Base-by-base conservation (phyloP, 176 grass and related monocot genomes). In the Guadua angustifolia region DNA sequence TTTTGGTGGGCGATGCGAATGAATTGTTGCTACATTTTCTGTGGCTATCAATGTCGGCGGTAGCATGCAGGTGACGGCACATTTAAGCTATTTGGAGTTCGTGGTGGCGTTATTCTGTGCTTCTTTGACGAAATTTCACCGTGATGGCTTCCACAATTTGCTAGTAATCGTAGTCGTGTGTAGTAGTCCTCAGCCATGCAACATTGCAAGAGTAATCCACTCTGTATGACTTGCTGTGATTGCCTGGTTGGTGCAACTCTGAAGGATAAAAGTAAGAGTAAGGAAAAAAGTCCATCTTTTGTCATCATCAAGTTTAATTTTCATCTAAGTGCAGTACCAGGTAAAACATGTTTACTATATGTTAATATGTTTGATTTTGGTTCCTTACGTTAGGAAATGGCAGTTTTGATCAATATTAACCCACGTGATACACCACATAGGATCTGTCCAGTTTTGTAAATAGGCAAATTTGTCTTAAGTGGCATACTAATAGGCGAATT, bases 1-100 rank as follows among this genome's bases (percentile, higher is more conserved):
- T 78, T 47, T 60, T 46, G 56, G 43, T 52, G 14, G 29, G 43
- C 71, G 70, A 39, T 16, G 83, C 47, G 46, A 22, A 44, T 25
- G 63, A 16, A 56, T 71, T 46, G 21, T 69, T 9, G 61, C 50
- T 17, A 79, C 79, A 5, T 73, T 73, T 65, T 43, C 73, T 39
- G 56, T 14, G 55, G 18, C 16, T 7, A 51, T 60, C 45, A 85
- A 84, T 77, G 87, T 83, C 79, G 74, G 74, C 79, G 58, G 83
- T 74, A 79, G 88, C 88, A 61, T 50, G 83, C 26, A 78, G 77
- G 81, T 52, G 89, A 64, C 33, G 66, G 89, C 19, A 55, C 84
- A 83, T 51, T 77, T 66, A 69, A 75, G 42, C 17, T 7, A 46
- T 21, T n/a, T 36, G 18, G 79, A 16, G 77, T 50, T n/a, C 66